Base-by-base conservation (phyloP, 2,329 filamentous ascomycete genomes). In the Colletotrichum lindemuthianum region DNA sequence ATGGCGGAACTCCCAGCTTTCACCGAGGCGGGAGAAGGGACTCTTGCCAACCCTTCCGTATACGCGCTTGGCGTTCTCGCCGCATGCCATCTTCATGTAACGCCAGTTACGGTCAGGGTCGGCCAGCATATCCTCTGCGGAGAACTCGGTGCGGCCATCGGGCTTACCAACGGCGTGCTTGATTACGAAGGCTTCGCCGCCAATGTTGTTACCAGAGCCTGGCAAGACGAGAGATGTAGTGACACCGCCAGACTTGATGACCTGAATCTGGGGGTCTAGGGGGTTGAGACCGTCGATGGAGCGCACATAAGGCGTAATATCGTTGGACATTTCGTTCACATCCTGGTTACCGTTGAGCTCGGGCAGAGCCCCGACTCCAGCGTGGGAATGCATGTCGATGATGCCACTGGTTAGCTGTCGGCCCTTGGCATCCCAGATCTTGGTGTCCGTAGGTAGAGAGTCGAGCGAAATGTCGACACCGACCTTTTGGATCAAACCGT, bases 61-160 rank as follows among this genome's bases (percentile, higher is more conserved):
- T 1, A 87, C 77, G 1, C 82, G 77, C 77, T 90, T 90, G 2
- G 89, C 79, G 69, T 92, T 92, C 75, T 92, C 89, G 40, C 89
- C 89, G 68, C 89, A 92, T 0, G 90, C 90, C 89, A 92, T 92
- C 78, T 92, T 92, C 82, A 92, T 90, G 74, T 90, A 92, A 16
- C 90, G 82, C 85, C 88, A 90, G 65, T 79, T 85, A 24, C 81
- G 80, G 45, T 89, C 88, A 0, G 88, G 88, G 55, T 90, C 87
- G 1, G 89, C 89, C 9, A 91, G 79, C 78, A 91, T 82, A 68
- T 90, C 86, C 32, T 81, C 76, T 2, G 85, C 86, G 57, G 88
- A 90, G 47, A 89, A 83, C 73, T 91, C 89, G 13, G 81, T 77
- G 24, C 89, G 83, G 4, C 88, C 87, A 67, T 90, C 84, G 0